These are phyloP conservation scores for Penicillium nordicum DNA, from an alignment of 2,329 filamentous ascomycete species.

Conservation along the genomic window DNA sequence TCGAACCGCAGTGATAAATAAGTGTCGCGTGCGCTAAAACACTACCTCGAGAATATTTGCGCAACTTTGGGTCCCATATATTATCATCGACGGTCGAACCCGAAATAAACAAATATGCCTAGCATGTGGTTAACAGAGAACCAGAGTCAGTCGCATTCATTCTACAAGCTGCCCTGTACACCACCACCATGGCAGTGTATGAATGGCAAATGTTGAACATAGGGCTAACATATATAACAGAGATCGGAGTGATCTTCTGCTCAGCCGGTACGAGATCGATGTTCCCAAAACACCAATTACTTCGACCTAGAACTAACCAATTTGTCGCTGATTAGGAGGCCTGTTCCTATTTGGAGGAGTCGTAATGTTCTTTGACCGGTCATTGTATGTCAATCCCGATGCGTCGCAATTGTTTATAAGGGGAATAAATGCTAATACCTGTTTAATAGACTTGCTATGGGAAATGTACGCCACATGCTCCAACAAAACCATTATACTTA, in stretches of 20 bases:
- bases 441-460: conserved; percentile 79
- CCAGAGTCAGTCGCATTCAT: conserved; percentile 67
- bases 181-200: not conserved
- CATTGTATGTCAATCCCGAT: conserved; percentile 63
- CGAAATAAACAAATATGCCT: conserved; percentile 58
- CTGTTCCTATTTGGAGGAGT: conserved; percentile 94
- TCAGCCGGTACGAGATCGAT: conserved; percentile 70
- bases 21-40: not conserved
- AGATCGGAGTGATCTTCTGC: conserved; percentile 96
- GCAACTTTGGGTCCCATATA: not conserved
- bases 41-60: not conserved
- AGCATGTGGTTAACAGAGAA: conserved; percentile 95
- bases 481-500: not conserved
- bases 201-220: not conserved
- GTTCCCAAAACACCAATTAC: not conserved
- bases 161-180: not conserved
- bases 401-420: not conserved
- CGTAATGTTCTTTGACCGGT: conserved; percentile 94
- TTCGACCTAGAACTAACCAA: conserved; percentile 14
- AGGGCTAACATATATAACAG: conserved; percentile 49
- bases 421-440: conserved; percentile 1
- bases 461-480: conserved; percentile 63
- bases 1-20: not conserved
- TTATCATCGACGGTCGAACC: not conserved
- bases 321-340: conserved; percentile 59